Base-by-base conservation (phyloP, 495 filamentous ascomycete species). In the Talaromyces liani region DNA sequence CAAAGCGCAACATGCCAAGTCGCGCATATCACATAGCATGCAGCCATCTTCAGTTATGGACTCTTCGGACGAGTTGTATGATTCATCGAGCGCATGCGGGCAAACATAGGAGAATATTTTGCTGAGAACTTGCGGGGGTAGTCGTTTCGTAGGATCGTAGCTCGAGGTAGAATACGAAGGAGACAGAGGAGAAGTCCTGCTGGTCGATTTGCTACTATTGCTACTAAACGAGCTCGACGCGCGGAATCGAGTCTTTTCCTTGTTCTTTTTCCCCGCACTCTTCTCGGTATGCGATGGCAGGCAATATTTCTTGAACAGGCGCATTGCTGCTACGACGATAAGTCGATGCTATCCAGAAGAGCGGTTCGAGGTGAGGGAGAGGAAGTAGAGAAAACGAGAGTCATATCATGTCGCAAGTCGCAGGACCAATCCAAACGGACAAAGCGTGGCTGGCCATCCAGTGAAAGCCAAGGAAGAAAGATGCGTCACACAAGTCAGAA, bases 11-110 rank as follows among this genome's bases (percentile, higher is more conserved):
- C 88, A 86, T 49, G 91, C 87, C 62, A 98, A 83, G 72, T 98
- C 93, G 65, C 93, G 88, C 79, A 95, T 84, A 77, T 96, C 92
- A 79, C 94, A 98, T 29, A 96, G 86, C 91, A 93, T 93, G 75
- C 94, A 98, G 65, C 87, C 89, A 83, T 92, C 87, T 67, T 88
- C 90, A 51, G 88, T 81, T 65, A 88, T 84, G 51, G 90, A 92
- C 70, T 90, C 83, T 76, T 98, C 94, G 62, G 89, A 92, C 24
- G 85, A 86, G 57, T 87, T 84, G 73, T 93, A 96, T 62, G 79
- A 87, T 64, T 88, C 78, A 71, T 98, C 92, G 22, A 75, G 71
- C 20, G 85, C 76, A 74, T 97, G 94, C 16, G 94, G 93, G 65
- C 94, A 97, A 63, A 97, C 85, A 64, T 83, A 86, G 67, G 79